Evolutionary conservation across 768 basidiomycete genomes (phyloP).

Genomic region (Phallus indusiatus): DNA sequence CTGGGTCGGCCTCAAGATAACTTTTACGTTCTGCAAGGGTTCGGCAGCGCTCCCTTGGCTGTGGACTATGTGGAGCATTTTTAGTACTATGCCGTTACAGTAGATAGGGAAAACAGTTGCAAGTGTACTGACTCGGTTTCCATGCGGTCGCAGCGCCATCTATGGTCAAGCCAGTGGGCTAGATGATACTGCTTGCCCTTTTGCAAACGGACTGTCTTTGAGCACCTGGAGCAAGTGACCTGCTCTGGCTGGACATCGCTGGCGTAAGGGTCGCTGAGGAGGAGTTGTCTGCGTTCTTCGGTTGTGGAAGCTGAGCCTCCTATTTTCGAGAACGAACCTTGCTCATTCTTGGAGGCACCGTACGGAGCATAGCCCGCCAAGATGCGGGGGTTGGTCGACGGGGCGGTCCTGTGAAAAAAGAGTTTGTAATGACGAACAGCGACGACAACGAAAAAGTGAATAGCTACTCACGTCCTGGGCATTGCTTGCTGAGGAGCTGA

Average conservation of each 20-base stretch:
- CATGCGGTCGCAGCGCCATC: slow-evolving; percentile 14
- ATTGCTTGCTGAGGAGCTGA: background rate
- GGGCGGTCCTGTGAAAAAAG: slow-evolving; percentile 1
- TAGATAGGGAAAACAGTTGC: too few species aligned
- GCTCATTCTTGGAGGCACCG: background rate
- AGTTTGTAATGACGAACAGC: background rate
- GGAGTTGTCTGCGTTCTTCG: slow-evolving; percentile 56
- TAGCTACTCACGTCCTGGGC: slow-evolving; percentile 7
- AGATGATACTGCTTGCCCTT: slow-evolving; percentile 68
- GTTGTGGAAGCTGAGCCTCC: background rate
- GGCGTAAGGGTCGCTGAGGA: slow-evolving; percentile 63
- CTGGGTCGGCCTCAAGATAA: slow-evolving; percentile 44
- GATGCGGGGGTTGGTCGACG: slow-evolving; percentile 8
- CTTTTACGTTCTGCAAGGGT: slow-evolving; percentile 36
- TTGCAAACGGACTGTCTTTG: slow-evolving; percentile 8
- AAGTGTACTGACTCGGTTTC: slow-evolving; percentile 23
- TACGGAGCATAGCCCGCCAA: slow-evolving; percentile 6
- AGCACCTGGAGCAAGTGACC: slow-evolving; percentile 6
- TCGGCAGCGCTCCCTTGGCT: background rate
- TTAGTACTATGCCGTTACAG: background rate
- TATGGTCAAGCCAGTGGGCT: slow-evolving; percentile 60
- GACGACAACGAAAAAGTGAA: background rate
- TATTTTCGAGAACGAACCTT: background rate
- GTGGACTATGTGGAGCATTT: background rate
- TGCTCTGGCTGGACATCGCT: slow-evolving; percentile 56